phyloP scores from a whole-genome alignment of 441 rosid species.

The Mallotus japonicus region DNA sequence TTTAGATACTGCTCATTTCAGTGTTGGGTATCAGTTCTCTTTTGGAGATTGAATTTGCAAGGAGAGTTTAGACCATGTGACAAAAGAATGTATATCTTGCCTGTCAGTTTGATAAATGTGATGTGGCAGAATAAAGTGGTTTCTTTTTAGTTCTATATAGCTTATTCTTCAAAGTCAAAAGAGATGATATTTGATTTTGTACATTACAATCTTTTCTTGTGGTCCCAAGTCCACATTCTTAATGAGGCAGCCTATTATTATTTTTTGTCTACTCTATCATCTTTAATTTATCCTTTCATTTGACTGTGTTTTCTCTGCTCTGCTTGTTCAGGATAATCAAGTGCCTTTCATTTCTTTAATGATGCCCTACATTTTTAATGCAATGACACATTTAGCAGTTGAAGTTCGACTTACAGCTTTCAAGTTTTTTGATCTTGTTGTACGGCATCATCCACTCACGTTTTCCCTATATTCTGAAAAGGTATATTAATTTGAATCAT shows the following conservation, averaged over 20 bases:
- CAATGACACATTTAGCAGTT: slow-evolving; percentile 71
- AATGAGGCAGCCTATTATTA: not conserved
- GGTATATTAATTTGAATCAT: slow-evolving; percentile 39
- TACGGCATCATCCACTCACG: slow-evolving; percentile 60
- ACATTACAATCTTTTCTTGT: not conserved
- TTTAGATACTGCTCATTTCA: not conserved
- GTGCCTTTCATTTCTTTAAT: slow-evolving; percentile 61
- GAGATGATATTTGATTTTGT: not conserved
- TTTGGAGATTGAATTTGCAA: not conserved
- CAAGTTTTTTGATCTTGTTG: slow-evolving; percentile 65
- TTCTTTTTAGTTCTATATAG: slow-evolving; percentile 1
- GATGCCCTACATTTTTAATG: slow-evolving; percentile 79
- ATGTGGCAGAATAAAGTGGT: not conserved
- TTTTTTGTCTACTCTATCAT: slow-evolving; percentile 16
- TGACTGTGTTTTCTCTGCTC: slow-evolving; percentile 30
- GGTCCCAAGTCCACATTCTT: not conserved
- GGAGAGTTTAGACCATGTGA: not conserved
- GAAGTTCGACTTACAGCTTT: slow-evolving; percentile 94
- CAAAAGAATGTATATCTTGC: not conserved
- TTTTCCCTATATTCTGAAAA: slow-evolving; percentile 72
- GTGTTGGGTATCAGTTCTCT: not conserved
- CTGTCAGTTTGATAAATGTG: not conserved
- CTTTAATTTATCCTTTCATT: slow-evolving; percentile 15
- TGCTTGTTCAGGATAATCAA: slow-evolving; percentile 64
- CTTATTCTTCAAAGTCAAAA: not conserved